Evolutionary conservation across 1,284 basidiomycete genomes (phyloP), one percentile per base, ranked within the genome.

Genomic region (Ceratobasidium sp.): DNA sequence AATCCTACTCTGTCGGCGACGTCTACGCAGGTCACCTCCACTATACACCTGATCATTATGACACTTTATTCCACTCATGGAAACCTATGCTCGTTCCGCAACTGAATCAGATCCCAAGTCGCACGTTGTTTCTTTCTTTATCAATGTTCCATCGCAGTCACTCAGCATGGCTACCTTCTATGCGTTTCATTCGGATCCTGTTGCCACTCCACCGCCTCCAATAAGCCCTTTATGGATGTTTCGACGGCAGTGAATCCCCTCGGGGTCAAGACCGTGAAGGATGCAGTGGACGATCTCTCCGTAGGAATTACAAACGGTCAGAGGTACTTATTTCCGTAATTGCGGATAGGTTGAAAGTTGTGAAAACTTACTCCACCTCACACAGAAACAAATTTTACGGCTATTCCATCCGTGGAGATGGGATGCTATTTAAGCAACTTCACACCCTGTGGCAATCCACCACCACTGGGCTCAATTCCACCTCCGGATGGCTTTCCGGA

Each of bases 181-280:
- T 27, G 34, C 40, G 35, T 57, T 57, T 22, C 42, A 57, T 22
- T 43, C 55, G 35, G 38, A 57, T 1, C 55, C 55, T 31, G 34
- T 57, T 20, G 17, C 38, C 15, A 40, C 40, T 2, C 40, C 55
- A 10, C 55, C 55, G 35, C 55, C 55, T 17, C 35, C 25, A 22
- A 40, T 57, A 35, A 57, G 25, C 55, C 55, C 6, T 57, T 57
- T 25, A 40, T 57, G 13, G 55, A 57, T 22, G 40, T 43, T 29
- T 38, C 55, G 12, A 43, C 40, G 4, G 29, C 10, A 10, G 20
- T 15, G 25, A 43, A 42, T 43, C 38, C 40, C 27, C n/a, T 54
- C 8, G 38, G 29, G n/a, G 35, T 57, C 55, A 57, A 57, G 55
- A 57, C 55, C 5, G 40, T 57, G 8, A 57, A 57, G 35, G 55